phyloP scores from a whole-genome alignment of 1,139 yeast species.

The Hyphopichia buzzinii region DNA sequence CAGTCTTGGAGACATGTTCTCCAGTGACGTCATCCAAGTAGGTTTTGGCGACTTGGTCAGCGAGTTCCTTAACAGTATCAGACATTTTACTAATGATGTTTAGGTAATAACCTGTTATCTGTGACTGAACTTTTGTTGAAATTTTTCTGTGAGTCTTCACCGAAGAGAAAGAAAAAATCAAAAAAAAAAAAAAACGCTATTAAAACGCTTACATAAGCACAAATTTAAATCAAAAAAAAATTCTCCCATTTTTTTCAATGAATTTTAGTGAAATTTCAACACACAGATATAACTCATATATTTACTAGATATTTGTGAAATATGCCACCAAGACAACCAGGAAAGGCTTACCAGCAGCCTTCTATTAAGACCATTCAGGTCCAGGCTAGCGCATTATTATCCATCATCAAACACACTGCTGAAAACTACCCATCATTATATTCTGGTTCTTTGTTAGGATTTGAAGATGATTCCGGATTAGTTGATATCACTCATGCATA shows the following conservation, averaged over 20 bases:
- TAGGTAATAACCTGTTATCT: neutral
- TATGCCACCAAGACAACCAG: constrained; percentile 6
- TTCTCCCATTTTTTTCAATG: no score
- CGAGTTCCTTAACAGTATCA: constrained; percentile 54
- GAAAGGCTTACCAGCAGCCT: constrained; percentile 35
- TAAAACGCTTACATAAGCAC: neutral
- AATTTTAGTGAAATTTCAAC: no score
- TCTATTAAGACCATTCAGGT: constrained; percentile 46
- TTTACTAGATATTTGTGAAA: no score
- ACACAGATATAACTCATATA: no score
- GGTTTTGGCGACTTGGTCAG: constrained; percentile 83
- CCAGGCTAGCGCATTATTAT: constrained; percentile 63
- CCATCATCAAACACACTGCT: constrained; percentile 71
- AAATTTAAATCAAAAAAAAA: no score
- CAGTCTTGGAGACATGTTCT: constrained; percentile 94
- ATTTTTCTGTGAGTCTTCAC: neutral
- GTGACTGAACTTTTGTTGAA: neutral
- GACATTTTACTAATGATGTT: constrained; percentile 26
- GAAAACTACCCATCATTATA: constrained; percentile 65
- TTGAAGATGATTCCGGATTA: constrained; percentile 57
- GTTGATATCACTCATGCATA: constrained; percentile 61
- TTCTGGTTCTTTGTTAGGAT: constrained; percentile 77
- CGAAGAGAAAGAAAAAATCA: neutral
- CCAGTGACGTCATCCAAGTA: constrained; percentile 94
- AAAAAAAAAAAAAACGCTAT: neutral